Evolutionary conservation across 2,329 filamentous ascomycete species (phyloP).

Genomic region (Cladosporium austrohemisphaericum): DNA sequence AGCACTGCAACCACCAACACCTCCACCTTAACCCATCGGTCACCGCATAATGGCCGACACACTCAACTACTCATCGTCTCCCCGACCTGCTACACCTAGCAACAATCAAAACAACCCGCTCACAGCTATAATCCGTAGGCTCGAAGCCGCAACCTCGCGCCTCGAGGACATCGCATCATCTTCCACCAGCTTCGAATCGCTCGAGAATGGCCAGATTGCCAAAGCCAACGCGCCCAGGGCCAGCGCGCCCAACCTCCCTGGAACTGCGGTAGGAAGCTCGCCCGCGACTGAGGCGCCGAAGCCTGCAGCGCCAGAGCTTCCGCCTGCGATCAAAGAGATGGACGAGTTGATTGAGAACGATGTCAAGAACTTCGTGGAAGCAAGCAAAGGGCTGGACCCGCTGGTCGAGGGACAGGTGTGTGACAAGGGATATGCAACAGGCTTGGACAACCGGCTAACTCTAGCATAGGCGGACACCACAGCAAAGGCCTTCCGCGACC

Average conservation of each 20-base stretch:
- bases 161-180: slow-evolving; percentile 93
- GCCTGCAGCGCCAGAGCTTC: slow-evolving; percentile 51
- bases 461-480: slow-evolving; percentile 38
- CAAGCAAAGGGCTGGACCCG: slow-evolving; percentile 74
- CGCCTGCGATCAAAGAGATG: slow-evolving; percentile 81
- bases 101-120: slow-evolving; percentile 40
- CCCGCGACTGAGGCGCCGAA: slow-evolving; percentile 5
- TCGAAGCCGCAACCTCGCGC: slow-evolving; percentile 93
- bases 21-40: neutral
- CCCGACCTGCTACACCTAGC: slow-evolving; percentile 16
- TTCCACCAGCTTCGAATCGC: slow-evolving; percentile 22
- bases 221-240: slow-evolving; percentile 29
- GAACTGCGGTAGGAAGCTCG: neutral
- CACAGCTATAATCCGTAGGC: slow-evolving; percentile 58
- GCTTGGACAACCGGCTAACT: neutral
- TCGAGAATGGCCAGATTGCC: slow-evolving; percentile 37
- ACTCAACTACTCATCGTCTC: slow-evolving; percentile 18
- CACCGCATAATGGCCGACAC: slow-evolving; percentile 16
- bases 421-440: neutral
- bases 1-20: neutral
- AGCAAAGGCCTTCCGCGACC: slow-evolving; percentile 69
- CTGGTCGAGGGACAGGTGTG: slow-evolving; percentile 63
- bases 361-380: slow-evolving; percentile 71
- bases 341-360: slow-evolving; percentile 71
- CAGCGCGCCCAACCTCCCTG: slow-evolving; percentile 29